phyloP scores from a whole-genome alignment of 148 eudicot genomes.

The Silene conica region DNA sequence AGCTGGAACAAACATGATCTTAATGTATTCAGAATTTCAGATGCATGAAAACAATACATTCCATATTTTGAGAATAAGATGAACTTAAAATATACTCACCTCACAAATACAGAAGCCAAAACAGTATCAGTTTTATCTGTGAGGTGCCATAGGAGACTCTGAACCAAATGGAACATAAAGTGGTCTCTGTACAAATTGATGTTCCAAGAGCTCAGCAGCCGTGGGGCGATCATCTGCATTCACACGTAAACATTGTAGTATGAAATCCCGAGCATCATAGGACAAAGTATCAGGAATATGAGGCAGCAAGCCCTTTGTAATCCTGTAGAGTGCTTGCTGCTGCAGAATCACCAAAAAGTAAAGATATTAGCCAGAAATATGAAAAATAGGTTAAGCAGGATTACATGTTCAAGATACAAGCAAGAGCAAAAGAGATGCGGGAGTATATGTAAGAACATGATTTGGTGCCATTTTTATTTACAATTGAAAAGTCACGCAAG shows the following conservation, averaged over 20 bases:
- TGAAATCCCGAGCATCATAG: constrained; percentile 66
- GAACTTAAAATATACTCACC: constrained; percentile 14
- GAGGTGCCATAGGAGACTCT: constrained; percentile 48
- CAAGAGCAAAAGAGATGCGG: not conserved
- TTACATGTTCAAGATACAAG: too few species aligned
- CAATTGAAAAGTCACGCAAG: not conserved
- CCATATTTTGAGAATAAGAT: not conserved
- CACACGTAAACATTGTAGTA: constrained; percentile 31
- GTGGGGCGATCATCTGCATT: constrained; percentile 40
- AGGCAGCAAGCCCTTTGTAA: constrained; percentile 73
- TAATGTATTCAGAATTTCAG: not conserved
- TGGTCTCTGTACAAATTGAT: constrained; percentile 46
- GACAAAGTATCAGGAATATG: constrained; percentile 61
- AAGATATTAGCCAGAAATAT: not conserved
- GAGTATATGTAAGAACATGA: not conserved
- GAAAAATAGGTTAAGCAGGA: too few species aligned
- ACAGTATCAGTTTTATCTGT: constrained; percentile 25
- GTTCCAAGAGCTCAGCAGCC: constrained; percentile 40
- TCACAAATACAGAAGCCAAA: not conserved
- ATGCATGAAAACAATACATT: not conserved
- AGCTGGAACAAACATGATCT: not conserved
- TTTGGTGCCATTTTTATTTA: not conserved
- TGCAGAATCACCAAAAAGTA: constrained; percentile 23
- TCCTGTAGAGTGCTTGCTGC: constrained; percentile 66
- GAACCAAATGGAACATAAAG: constrained; percentile 35